Conservation (phyloP, 2,329 filamentous ascomycete genomes). For the Exophiala viscosa region DNA sequence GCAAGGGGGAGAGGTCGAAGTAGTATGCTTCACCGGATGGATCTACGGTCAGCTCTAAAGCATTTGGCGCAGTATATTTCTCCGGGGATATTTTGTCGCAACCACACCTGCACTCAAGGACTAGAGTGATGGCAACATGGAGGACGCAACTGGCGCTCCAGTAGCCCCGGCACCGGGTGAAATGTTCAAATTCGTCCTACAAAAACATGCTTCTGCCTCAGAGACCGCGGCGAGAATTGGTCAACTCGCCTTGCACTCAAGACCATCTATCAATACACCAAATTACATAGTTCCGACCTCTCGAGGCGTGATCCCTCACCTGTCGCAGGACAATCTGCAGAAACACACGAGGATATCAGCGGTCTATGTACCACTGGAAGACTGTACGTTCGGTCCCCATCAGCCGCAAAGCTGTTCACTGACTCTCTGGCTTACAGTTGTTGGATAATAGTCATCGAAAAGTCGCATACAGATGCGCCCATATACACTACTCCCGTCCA, state of each 20-base stretch:
- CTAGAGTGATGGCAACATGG: slow-evolving; percentile 18
- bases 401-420: slow-evolving; percentile 31
- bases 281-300: slow-evolving; percentile 78
- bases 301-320: slow-evolving; percentile 77
- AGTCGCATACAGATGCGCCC: slow-evolving; percentile 44
- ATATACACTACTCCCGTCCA: slow-evolving; percentile 49
- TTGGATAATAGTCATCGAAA: slow-evolving; percentile 61
- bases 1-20: not conserved
- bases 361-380: slow-evolving; percentile 80
- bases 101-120: not conserved
- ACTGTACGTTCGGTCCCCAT: slow-evolving; percentile 62
- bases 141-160: slow-evolving; percentile 2
- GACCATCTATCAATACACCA: slow-evolving; percentile 72
- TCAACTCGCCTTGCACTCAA: slow-evolving; percentile 58
- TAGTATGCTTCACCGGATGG: not conserved
- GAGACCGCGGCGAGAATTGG: slow-evolving; percentile 61
- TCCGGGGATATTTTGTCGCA: too few species aligned
- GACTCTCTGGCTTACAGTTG: slow-evolving; percentile 37
- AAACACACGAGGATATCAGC: slow-evolving; percentile 64
- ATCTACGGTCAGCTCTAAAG: too few species aligned
- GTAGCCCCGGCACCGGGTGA: slow-evolving; percentile 26
- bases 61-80: too few species aligned
- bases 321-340: slow-evolving; percentile 77
- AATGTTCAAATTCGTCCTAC: slow-evolving; percentile 40
- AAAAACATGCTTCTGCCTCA: slow-evolving; percentile 32